Evolutionary conservation across 1,139 yeast species (phyloP), one percentile per base, ranked within the genome.

Genomic region (Blastobotrys proliferans): DNA sequence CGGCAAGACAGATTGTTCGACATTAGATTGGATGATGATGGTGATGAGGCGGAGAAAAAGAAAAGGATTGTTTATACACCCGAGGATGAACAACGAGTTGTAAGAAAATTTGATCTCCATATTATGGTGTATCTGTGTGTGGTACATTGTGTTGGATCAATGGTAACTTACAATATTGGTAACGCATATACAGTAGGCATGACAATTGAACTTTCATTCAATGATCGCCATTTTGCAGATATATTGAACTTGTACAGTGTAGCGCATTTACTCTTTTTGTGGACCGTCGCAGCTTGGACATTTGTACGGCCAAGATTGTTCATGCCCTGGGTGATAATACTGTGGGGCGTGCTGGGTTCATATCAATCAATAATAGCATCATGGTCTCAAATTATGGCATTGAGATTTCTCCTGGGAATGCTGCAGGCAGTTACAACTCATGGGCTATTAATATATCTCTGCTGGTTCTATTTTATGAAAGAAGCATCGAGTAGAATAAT

Each of bases 211-310:
- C 34, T 40, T 21, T n/a, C n/a, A n/a, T n/a, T n/a, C n/a, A n/a
- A n/a, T n/a, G n/a, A n/a, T n/a, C n/a, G n/a, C n/a, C 32, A 20
- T 4, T 40, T 33, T 20, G 38, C 27, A 2, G 43, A 40, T 18
- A 38, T 40, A 6, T n/a, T 40, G 22, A 40, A 33, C n/a, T 11
- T 40, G 17, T 34, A 20, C 33, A 27, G 21, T 2, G 34, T 16
- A 11, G 24, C 33, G 4, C 13, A 3, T 3, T 21, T 34, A 3
- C n/a, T 34, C 18, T 33, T 33, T 18, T 29, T 25, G 13, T 34
- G 10, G 6, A 3, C 22, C 14, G 22, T 29, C n/a, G 11, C 27
- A 11, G 8, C 34, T 8, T 40, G 43, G 43, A 20, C 29, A n/a
- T 2, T 13, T 13, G 11, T 28, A 9, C 33, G 24, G 14, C 38